These are phyloP conservation scores for Cyberlindnera subsufficiens DNA, from an alignment of 805 yeast genomes.

Conservation along the genomic window DNA sequence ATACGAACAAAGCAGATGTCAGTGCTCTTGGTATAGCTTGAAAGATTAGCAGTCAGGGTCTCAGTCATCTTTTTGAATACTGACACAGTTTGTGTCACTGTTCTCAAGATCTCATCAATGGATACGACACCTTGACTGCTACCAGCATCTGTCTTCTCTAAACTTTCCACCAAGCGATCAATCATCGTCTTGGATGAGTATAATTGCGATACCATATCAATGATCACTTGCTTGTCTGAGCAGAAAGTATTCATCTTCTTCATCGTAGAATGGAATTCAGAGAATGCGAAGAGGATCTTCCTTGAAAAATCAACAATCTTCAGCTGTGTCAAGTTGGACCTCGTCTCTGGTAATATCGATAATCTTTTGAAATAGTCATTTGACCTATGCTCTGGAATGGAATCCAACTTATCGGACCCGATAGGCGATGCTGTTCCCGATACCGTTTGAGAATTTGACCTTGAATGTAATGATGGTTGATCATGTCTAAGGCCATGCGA, in stretches of 20 bases:
- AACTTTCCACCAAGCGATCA: slow-evolving; percentile 49
- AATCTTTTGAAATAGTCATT: slow-evolving; percentile 62
- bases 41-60: slow-evolving; percentile 41
- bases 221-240: slow-evolving; percentile 46
- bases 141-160: slow-evolving; percentile 41
- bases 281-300: slow-evolving; percentile 54
- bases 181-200: slow-evolving; percentile 48
- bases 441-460: neutral
- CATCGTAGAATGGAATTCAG: slow-evolving; percentile 58
- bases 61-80: slow-evolving; percentile 49
- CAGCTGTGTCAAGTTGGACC: slow-evolving; percentile 12
- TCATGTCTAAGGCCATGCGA: neutral
- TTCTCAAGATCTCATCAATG: slow-evolving; percentile 10
- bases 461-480: neutral
- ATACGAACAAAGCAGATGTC: slow-evolving; percentile 63
- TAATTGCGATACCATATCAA: slow-evolving; percentile 45
- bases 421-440: slow-evolving; percentile 9
- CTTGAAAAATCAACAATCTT: slow-evolving; percentile 43
- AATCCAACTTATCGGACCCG: slow-evolving; percentile 8
- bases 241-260: slow-evolving; percentile 54
- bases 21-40: slow-evolving; percentile 44
- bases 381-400: slow-evolving; percentile 39
- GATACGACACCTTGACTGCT: slow-evolving; percentile 7
- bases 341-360: slow-evolving; percentile 55
- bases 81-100: slow-evolving; percentile 12